Percentiles rank a stretch among this genome's conserved stretches.
phyloP scores from a whole-genome alignment of 441 rosid species.

The Adansonia grandidieri region DNA sequence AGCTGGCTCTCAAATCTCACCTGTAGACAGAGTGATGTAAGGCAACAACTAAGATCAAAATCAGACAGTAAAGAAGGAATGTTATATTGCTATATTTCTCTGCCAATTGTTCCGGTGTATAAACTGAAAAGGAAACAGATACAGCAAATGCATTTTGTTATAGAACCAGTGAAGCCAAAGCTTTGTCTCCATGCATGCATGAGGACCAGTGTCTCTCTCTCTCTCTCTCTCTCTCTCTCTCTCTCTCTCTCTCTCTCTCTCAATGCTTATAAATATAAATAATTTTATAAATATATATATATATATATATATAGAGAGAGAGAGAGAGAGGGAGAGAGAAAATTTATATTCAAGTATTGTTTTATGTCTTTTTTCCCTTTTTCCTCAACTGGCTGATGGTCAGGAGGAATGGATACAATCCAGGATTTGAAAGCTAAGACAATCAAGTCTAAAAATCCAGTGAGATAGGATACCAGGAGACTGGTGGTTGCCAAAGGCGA shows the following conservation, averaged over 20 bases:
- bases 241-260: slow-evolving; percentile 5
- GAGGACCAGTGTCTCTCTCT: background rate
- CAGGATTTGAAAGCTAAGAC: background rate
- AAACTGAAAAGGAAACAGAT: slow-evolving; percentile 56
- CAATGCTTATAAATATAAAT: background rate
- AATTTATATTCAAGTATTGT: slow-evolving; percentile 3
- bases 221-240: background rate
- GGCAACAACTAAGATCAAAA: slow-evolving; percentile 67
- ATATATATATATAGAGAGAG: background rate
- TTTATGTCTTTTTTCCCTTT: background rate
- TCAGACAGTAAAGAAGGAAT: slow-evolving; percentile 83
- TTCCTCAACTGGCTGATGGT: slow-evolving; percentile 10
- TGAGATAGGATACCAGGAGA: slow-evolving; percentile 77
- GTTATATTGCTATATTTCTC: slow-evolving; percentile 89
- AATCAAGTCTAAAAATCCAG: slow-evolving; percentile 16
- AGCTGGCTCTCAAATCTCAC: slow-evolving; percentile 40
- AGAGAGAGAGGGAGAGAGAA: slow-evolving; percentile 7
- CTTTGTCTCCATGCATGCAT: slow-evolving; percentile 20
- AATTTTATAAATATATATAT: background rate
- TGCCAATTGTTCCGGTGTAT: slow-evolving; percentile 91
- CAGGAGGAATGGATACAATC: slow-evolving; percentile 17
- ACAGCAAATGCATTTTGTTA: background rate
- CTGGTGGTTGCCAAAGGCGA: slow-evolving; percentile 95
- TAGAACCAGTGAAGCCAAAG: slow-evolving; percentile 17
- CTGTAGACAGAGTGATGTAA: slow-evolving; percentile 76